phyloP scores from a whole-genome alignment of 2,329 filamentous ascomycete genomes.

The Chaetomiaceae sp. region DNA sequence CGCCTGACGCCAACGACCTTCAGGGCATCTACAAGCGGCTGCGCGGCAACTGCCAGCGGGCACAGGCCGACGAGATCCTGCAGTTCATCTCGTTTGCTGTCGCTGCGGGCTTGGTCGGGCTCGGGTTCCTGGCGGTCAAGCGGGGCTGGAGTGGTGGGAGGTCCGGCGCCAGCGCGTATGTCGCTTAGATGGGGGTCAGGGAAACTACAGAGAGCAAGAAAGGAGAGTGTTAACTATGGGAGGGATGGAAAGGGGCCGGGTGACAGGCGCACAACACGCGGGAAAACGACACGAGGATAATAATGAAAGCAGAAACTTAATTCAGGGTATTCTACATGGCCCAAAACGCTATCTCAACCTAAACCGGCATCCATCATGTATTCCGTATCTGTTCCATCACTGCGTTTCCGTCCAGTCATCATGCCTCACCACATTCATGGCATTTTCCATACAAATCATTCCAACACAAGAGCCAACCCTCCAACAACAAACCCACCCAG shows the following conservation, averaged over 20 bases:
- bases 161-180: not conserved
- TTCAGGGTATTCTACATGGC: constrained; percentile 11
- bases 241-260: not conserved
- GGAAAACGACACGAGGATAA: not conserved
- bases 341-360: constrained; percentile 2
- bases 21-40: constrained; percentile 4
- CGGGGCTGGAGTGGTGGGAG: constrained; percentile 2
- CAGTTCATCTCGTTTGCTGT: constrained; percentile 21
- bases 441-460: not conserved
- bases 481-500: not conserved
- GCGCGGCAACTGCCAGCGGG: constrained; percentile 20
- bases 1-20: not conserved
- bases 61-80: constrained; percentile 17
- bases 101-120: constrained; percentile 3
- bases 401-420: not conserved
- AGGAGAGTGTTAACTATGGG: not conserved
- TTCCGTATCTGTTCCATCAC: too few species aligned
- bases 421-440: constrained; percentile 1
- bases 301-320: constrained; percentile 1
- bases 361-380: too few species aligned
- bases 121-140: constrained; percentile 12
- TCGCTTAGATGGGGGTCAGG: constrained; percentile 1
- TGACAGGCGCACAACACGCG: not conserved
- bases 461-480: not conserved
- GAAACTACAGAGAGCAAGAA: not conserved